Evolutionary conservation across 495 filamentous ascomycete genomes (phyloP), one percentile per base, ranked within the genome.

Genomic region (Tuber brumale): DNA sequence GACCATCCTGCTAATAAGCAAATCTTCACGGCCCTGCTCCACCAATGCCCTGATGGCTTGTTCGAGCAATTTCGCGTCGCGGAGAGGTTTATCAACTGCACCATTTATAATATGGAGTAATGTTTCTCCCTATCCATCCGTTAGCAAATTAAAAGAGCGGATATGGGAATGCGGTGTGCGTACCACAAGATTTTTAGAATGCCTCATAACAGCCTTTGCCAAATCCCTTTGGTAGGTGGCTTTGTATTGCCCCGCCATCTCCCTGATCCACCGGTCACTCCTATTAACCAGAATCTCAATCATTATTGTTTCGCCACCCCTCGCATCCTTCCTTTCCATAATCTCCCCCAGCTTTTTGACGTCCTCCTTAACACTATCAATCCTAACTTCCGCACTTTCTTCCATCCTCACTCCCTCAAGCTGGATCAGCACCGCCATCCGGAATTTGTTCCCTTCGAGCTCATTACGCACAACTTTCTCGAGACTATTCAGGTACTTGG

Each of bases 21-120:
- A 87, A 81, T 97, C 93, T n/a, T 89, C 89, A 45, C 93, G 89
- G 71, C 85, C 87, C 0, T 87, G 86, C 79, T 90, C 87, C 69
- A 82, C 37, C 3, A 80, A 71, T 12, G 84, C 83, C 37, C 77
- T 78, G 42, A 88, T 87, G 6, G 95, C 94, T 85, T 99, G 95
- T 84, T 97, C 90, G 44, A 99, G 87, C n/a, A 99, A 91, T 51
- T 98, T 88, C 8, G 95, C 93, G 83, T 99, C 95, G 72, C 95
- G 94, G 77, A 97, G 92, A 46, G 95, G 94, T 70, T 92, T 91
- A 85, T 99, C 97, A 85, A 97, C 94, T 61, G 95, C 91, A 81
- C 96, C 95, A 85, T 97, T 97, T 82, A 99, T 92, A 77, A 98
- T 92, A 85, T 99, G 95, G 19, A 95, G 93, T 37, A 99, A 89